phyloP scores from a whole-genome alignment of 108 stramenopile species.

The Seminavis robusta region DNA sequence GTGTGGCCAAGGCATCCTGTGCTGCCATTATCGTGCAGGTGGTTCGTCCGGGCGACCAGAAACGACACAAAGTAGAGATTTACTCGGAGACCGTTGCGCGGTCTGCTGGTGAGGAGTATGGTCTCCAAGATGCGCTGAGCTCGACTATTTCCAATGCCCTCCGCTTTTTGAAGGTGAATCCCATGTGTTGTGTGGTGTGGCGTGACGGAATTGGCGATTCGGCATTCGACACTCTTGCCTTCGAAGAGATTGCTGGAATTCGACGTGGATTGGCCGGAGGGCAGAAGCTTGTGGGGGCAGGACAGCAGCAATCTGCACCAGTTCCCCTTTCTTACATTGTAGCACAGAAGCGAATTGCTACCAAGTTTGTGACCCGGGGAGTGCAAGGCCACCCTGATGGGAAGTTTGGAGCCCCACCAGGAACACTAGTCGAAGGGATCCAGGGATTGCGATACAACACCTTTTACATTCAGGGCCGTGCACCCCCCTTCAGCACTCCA shows the following conservation, averaged over 20 bases:
- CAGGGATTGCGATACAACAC: conserved; percentile 47
- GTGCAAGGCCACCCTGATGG: conserved; percentile 29
- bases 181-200: conserved; percentile 58
- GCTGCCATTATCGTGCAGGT: conserved; percentile 70
- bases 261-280: conserved; percentile 29
- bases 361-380: conserved; percentile 44
- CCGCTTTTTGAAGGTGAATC: conserved; percentile 36
- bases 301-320: not conserved
- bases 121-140: conserved; percentile 40
- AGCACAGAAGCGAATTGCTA: conserved; percentile 64
- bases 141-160: conserved; percentile 42
- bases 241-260: conserved; percentile 54
- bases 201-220: conserved; percentile 68
- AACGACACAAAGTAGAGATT: conserved; percentile 27
- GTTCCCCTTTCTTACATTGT: conserved; percentile 56
- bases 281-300: conserved; percentile 1
- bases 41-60: conserved; percentile 14
- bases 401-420: conserved; percentile 43
- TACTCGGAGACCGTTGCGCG: conserved; percentile 47
- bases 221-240: conserved; percentile 33
- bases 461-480: conserved; percentile 62
- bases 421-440: conserved; percentile 48
- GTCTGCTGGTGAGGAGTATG: conserved; percentile 53
- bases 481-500: conserved; percentile 54
- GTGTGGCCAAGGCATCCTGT: conserved; percentile 51